phyloP scores from a whole-genome alignment of 2,329 filamentous ascomycete species.

The Thelonectria olida region DNA sequence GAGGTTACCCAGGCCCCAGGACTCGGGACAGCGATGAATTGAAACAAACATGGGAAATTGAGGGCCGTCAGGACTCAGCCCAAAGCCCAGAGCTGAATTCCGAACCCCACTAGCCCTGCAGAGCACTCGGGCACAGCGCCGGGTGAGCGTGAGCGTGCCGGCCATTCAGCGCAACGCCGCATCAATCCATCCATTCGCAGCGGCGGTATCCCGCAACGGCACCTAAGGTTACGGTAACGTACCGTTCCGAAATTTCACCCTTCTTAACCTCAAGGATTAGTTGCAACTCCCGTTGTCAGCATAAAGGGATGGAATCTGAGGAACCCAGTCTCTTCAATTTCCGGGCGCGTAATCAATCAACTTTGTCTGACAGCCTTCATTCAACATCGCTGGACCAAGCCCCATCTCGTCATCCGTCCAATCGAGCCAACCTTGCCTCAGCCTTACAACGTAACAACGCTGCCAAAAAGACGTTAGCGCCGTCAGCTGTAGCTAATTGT shows the following conservation, averaged over 20 bases:
- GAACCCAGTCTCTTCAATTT: background rate
- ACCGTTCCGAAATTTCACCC: background rate
- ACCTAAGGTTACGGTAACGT: too few species aligned
- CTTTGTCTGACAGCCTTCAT: conserved; percentile 11
- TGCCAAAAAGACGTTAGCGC: conserved; percentile 34
- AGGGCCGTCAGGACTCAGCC: background rate
- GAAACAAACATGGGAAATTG: too few species aligned
- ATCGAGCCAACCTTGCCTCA: conserved; percentile 30
- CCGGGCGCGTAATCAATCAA: background rate
- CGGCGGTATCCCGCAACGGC: too few species aligned
- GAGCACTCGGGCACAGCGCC: too few species aligned
- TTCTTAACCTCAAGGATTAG: too few species aligned
- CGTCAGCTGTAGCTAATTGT: conserved; percentile 33
- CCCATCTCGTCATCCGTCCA: background rate
- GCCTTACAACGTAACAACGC: conserved; percentile 32
- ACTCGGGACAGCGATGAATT: background rate
- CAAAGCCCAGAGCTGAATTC: background rate
- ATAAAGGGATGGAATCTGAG: background rate
- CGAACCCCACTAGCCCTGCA: background rate
- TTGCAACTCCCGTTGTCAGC: background rate
- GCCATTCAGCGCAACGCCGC: too few species aligned
- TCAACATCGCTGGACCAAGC: background rate
- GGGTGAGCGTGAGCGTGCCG: too few species aligned
- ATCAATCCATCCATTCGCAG: too few species aligned
- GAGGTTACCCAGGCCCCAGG: background rate